These are phyloP conservation scores for Penicillium desertorum DNA, from an alignment of 495 filamentous ascomycete genomes.

Conservation along the genomic window DNA sequence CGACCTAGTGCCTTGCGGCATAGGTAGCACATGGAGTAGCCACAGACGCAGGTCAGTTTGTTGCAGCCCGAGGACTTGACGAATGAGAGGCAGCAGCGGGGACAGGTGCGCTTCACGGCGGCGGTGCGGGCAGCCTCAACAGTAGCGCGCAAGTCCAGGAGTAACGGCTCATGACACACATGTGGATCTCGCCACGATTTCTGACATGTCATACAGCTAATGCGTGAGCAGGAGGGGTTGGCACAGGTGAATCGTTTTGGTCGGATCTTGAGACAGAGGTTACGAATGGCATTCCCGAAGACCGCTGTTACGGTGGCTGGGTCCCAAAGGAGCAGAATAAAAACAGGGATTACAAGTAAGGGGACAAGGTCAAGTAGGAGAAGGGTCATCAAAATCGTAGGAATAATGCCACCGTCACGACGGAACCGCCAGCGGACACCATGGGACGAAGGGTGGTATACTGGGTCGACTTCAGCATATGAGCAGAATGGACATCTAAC, in stretches of 20 bases:
- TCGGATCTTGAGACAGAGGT: slow-evolving; percentile 61
- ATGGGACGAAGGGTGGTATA: slow-evolving; percentile 57
- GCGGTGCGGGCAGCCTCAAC: slow-evolving; percentile 89
- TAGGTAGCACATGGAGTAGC: slow-evolving; percentile 96
- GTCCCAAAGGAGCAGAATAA: slow-evolving; percentile 45
- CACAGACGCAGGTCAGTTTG: slow-evolving; percentile 95
- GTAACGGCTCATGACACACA: slow-evolving; percentile 61
- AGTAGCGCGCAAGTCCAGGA: slow-evolving; percentile 74
- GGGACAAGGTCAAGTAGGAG: slow-evolving; percentile 52
- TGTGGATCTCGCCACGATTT: slow-evolving; percentile 68
- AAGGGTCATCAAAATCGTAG: slow-evolving; percentile 36
- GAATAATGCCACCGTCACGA: slow-evolving; percentile 44
- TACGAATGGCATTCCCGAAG: slow-evolving; percentile 55
- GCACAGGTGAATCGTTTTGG: slow-evolving; percentile 74
- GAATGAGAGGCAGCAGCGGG: slow-evolving; percentile 82
- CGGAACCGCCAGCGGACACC: slow-evolving; percentile 50
- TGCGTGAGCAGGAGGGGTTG: slow-evolving; percentile 59
- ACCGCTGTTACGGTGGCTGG: slow-evolving; percentile 39
- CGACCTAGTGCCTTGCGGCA: slow-evolving; percentile 59
- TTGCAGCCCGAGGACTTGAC: slow-evolving; percentile 94
- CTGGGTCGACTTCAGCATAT: slow-evolving; percentile 85
- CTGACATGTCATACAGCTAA: slow-evolving; percentile 75
- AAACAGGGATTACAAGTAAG: slow-evolving; percentile 50
- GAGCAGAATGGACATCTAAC: slow-evolving; percentile 86
- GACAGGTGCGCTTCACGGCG: slow-evolving; percentile 94